Evolutionary conservation across 2,329 filamentous ascomycete species (phyloP).

Genomic region (Blastomyces parvus): DNA sequence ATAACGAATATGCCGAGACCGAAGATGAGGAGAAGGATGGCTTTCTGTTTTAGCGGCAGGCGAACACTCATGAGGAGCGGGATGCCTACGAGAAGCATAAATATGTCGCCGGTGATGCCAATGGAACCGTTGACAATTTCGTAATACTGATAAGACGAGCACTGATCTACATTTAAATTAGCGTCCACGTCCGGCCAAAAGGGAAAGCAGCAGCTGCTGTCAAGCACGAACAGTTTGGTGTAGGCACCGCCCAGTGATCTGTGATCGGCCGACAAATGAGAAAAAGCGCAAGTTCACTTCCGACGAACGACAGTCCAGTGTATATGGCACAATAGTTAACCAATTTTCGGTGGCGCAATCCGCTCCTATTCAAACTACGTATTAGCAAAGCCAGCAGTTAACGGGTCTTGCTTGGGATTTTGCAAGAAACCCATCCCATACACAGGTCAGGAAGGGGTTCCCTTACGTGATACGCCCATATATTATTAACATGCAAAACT

Average conservation of each 20-base stretch:
- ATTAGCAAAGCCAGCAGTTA: background rate
- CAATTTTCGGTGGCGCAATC: slow-evolving; percentile 28
- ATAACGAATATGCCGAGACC: slow-evolving; percentile 41
- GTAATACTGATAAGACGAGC: slow-evolving; percentile 37
- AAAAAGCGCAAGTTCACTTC: slow-evolving; percentile 43
- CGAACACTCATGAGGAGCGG: slow-evolving; percentile 34
- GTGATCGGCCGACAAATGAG: slow-evolving; percentile 43
- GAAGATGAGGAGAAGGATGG: slow-evolving; percentile 36
- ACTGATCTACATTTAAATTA: slow-evolving; percentile 26
- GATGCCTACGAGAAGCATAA: slow-evolving; percentile 37
- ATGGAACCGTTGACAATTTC: slow-evolving; percentile 33
- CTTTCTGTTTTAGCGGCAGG: slow-evolving; percentile 35
- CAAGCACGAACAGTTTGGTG: slow-evolving; percentile 24
- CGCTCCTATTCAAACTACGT: slow-evolving; percentile 18
- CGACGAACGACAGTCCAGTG: slow-evolving; percentile 39
- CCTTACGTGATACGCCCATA: slow-evolving; percentile 43
- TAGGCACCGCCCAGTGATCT: slow-evolving; percentile 45
- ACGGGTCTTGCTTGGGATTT: background rate
- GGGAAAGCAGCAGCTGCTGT: background rate
- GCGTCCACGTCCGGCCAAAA: background rate
- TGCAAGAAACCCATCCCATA: background rate
- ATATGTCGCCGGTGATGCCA: slow-evolving; percentile 35
- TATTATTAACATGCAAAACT: slow-evolving; percentile 46
- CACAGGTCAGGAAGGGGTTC: background rate
- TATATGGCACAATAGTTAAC: slow-evolving; percentile 34